phyloP scores from a whole-genome alignment of 495 filamentous ascomycete genomes.

The Talaromyces adpressus region DNA sequence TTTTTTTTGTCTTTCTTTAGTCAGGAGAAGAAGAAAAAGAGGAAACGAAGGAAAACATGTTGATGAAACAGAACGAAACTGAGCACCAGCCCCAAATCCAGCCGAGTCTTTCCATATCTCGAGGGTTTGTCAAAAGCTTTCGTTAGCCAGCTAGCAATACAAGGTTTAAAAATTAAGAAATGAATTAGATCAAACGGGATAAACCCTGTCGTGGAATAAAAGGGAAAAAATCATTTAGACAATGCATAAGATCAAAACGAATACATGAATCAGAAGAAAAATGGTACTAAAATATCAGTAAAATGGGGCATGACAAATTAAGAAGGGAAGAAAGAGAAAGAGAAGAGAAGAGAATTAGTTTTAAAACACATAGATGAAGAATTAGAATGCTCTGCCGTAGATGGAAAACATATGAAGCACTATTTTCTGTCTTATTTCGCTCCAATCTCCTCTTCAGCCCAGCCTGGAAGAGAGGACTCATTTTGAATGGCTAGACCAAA shows the following conservation, averaged over 20 bases:
- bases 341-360: constrained; percentile 22
- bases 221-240: constrained; percentile 6
- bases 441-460: constrained; percentile 57
- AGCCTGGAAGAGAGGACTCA: constrained; percentile 57
- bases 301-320: constrained; percentile 14
- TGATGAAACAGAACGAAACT: constrained; percentile 12
- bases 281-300: constrained; percentile 10
- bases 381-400: constrained; percentile 1
- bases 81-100: constrained; percentile 14
- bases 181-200: constrained; percentile 6
- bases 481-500: constrained; percentile 59
- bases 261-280: constrained; percentile 19
- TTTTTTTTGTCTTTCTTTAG: background rate
- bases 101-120: constrained; percentile 18
- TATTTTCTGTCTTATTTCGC: constrained; percentile 36
- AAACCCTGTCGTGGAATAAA: background rate
- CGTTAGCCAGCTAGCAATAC: constrained; percentile 42
- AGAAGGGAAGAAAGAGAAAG: constrained; percentile 19
- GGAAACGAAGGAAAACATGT: constrained; percentile 14
- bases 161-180: constrained; percentile 19
- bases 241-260: constrained; percentile 14
- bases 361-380: constrained; percentile 15
- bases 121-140: constrained; percentile 16
- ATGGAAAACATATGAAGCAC: constrained; percentile 8
- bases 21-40: constrained; percentile 16